Base-by-base conservation (phyloP, 2,329 filamentous ascomycete species). In the Triangularia setosa region DNA sequence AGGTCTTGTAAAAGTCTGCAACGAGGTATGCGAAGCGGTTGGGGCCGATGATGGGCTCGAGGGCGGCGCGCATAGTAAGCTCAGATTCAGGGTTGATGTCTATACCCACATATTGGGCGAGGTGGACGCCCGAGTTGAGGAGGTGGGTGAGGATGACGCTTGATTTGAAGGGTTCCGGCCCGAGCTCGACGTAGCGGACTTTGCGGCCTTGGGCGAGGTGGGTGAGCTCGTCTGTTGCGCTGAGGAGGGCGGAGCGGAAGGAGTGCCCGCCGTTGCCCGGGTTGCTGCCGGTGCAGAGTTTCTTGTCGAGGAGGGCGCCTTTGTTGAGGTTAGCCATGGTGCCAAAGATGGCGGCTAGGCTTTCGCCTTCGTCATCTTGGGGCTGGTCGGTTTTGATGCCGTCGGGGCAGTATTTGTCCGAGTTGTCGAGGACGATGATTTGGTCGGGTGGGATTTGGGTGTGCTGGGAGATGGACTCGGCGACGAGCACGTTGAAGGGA, bases 361-460 rank as follows among this genome's bases (percentile, higher is more conserved):
- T 25, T 8, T 55, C 25, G 21, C 25, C 52, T 28, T 55, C 52
- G 7, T 55, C 52, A n/a, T 27, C 52, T 55, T 24, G 14, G 18
- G 52, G 27, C 4, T 24, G 25, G n/a, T 25, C 52, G 52, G 52
- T 24, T 16, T 55, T 55, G 52, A 55, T 55, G 12, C 23, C 52
- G 23, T 55, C 52, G 9, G 52, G 52, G n/a, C 52, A 55, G 23
- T 55, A 55, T 27, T 55, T 55, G 52, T 55, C 52, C 4, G 52
- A 55, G 52, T 55, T 55, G 52, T 55, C 52, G 52, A 55, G 52
- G 52, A 55, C 52, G n/a, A 55, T 55, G 52, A 55, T 55, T 21
- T 55, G 11, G 23, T 55, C 52, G 18, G 52, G 52, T 24, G 52
- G 25, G 23, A 55, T 55, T 12, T 55, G 21, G 12, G 12, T 55